Evolutionary conservation across 2,329 filamentous ascomycete genomes (phyloP).

Genomic region (Venturiaceae sp.): DNA sequence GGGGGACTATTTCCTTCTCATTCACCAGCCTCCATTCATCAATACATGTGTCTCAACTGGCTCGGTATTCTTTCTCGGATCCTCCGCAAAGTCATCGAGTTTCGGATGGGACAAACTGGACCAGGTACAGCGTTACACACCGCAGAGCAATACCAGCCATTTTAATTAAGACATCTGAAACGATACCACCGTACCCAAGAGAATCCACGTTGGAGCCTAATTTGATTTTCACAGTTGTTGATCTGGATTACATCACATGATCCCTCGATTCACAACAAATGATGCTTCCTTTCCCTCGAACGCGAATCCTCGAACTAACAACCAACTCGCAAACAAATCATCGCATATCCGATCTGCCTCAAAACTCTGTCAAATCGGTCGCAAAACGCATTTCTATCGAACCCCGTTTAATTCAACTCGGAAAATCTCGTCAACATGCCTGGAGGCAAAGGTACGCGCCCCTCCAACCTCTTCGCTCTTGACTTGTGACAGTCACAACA

Average conservation of each 20-base stretch:
- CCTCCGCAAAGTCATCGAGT: background rate
- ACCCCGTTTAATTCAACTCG: background rate
- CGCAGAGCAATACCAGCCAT: background rate
- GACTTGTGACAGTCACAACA: background rate
- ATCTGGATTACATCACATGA: no score
- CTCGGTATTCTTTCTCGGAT: background rate
- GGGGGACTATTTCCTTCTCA: no score
- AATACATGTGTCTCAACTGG: no score
- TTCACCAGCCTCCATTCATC: no score
- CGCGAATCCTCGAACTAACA: background rate
- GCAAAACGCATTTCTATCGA: background rate
- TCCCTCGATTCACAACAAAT: no score
- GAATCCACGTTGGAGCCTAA: background rate
- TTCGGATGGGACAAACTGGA: background rate
- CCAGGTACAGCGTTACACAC: background rate
- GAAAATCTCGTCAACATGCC: constrained; percentile 42
- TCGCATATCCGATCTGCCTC: background rate
- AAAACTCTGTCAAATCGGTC: background rate
- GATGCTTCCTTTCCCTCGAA: no score
- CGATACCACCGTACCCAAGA: background rate
- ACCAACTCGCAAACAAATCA: background rate
- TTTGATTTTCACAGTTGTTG: no score
- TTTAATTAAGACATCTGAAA: background rate
- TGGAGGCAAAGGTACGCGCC: constrained; percentile 84
- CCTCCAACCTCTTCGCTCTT: constrained; percentile 11